A percentile compares a stretch with the other conserved stretches of the same genome.
These are phyloP conservation scores for Lipomyces spencermartinsiae DNA, from an alignment of 805 yeast species.

Conservation along the genomic window DNA sequence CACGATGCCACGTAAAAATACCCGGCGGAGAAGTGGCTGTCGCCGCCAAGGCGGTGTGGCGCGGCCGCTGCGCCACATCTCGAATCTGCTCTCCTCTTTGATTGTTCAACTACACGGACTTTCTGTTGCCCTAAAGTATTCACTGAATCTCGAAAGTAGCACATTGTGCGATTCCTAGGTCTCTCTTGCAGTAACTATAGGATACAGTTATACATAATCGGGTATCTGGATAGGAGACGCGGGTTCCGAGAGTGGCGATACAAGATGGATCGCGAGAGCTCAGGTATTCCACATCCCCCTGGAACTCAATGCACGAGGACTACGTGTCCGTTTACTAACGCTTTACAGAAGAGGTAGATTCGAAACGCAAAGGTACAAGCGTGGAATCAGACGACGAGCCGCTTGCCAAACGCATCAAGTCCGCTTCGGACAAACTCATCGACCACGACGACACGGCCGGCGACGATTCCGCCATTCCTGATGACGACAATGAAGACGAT, in stretches of 20 bases:
- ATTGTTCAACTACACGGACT: neutral
- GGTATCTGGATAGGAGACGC: neutral
- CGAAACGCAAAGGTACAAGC: conserved; percentile 42
- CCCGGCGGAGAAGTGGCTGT: too few species aligned
- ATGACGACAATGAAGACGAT: conserved; percentile 45
- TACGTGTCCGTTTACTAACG: neutral
- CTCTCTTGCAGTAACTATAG: neutral
- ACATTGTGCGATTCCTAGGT: neutral
- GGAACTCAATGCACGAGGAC: neutral
- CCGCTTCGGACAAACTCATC: conserved; percentile 34
- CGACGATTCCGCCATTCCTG: conserved; percentile 43
- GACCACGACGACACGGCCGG: conserved; percentile 33
- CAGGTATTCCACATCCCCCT: neutral
- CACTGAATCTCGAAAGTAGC: neutral
- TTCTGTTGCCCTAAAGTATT: neutral
- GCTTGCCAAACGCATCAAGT: conserved; percentile 44
- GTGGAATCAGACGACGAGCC: conserved; percentile 45
- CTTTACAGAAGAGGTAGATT: neutral
- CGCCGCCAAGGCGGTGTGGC: neutral
- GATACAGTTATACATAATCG: neutral
- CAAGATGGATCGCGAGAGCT: conserved; percentile 1
- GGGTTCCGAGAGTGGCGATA: neutral
- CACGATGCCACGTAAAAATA: neutral
- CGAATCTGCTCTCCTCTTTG: neutral
- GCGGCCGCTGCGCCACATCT: neutral